Evolutionary conservation across 805 yeast genomes (phyloP).

Genomic region (Candida vaughaniae): DNA sequence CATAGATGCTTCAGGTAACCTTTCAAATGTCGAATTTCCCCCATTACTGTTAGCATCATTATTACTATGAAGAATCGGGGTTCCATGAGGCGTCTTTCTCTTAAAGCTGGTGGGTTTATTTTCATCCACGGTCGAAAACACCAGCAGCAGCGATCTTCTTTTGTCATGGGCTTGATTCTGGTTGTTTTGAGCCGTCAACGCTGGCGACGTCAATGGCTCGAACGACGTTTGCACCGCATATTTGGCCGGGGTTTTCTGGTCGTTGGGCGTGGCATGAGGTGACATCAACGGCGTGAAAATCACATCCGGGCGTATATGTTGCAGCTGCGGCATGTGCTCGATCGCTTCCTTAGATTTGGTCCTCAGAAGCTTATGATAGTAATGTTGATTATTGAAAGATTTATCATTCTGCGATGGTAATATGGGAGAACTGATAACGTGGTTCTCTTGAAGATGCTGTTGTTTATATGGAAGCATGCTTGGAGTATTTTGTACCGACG

Average conservation of each 20-base stretch:
- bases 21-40: constrained; percentile 18
- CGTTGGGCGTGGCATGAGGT: constrained; percentile 72
- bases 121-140: constrained; percentile 30
- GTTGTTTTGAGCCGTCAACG: constrained; percentile 47
- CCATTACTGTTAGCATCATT: constrained; percentile 10
- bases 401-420: constrained; percentile 43
- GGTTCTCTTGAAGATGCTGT: constrained; percentile 2
- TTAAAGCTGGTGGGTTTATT: constrained; percentile 23
- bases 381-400: constrained; percentile 42
- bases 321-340: constrained; percentile 20
- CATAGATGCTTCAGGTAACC: constrained; percentile 26
- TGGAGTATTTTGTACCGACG: constrained; percentile 12
- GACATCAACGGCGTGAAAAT: constrained; percentile 75
- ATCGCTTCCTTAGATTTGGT: constrained; percentile 13
- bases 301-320: constrained; percentile 52
- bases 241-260: constrained; percentile 20
- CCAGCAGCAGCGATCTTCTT: constrained; percentile 34
- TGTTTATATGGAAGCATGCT: constrained; percentile 10
- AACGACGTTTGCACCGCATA: constrained; percentile 29
- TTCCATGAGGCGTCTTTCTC: constrained; percentile 44
- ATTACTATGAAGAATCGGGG: constrained; percentile 31
- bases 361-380: constrained; percentile 29
- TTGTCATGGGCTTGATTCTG: constrained; percentile 13
- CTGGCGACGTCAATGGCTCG: constrained; percentile 67
- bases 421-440: constrained; percentile 32